These are phyloP conservation scores for Chlorella sorokiniana DNA, from an alignment of 139 green algal species.

Conservation along the genomic window DNA sequence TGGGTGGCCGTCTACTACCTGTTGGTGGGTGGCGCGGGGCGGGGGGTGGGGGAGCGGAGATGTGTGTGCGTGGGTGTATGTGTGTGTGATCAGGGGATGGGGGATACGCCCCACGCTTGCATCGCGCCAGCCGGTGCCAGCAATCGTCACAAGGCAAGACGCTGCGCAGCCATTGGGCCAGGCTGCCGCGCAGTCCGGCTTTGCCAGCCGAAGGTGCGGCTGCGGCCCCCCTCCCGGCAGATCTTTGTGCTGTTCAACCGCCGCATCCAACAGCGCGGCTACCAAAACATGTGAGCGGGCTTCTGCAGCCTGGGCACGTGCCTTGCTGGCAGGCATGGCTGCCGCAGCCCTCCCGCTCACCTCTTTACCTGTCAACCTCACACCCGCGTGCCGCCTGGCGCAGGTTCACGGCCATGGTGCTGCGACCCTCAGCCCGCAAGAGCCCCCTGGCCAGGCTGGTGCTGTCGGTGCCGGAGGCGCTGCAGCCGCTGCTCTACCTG, in stretches of 20 bases:
- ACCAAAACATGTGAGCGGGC: conserved; percentile 56
- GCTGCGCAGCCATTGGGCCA: too few species aligned
- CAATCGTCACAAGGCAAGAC: too few species aligned
- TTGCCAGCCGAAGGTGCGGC: too few species aligned
- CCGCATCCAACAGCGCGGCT: conserved; percentile 50
- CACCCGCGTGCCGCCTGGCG: neutral
- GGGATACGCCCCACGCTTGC: too few species aligned
- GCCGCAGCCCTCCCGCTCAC: neutral
- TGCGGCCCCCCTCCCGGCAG: too few species aligned
- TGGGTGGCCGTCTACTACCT: conserved; percentile 72
- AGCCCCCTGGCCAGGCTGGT: conserved; percentile 30
- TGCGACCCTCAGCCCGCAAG: conserved; percentile 24
- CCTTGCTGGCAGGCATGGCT: neutral
- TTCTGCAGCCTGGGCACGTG: neutral
- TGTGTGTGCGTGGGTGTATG: neutral
- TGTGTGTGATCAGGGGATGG: too few species aligned
- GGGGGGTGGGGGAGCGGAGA: neutral
- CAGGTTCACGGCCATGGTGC: conserved; percentile 49
- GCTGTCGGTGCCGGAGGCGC: conserved; percentile 1
- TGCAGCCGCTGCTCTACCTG: conserved; percentile 9
- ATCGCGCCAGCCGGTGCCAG: too few species aligned
- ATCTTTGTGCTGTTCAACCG: conserved; percentile 66
- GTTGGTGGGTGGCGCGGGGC: conserved; percentile 25
- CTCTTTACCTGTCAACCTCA: neutral
- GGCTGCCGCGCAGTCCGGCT: too few species aligned